phyloP scores from a whole-genome alignment of 129 eudicot genomes.

The Ambrosia trifida region DNA sequence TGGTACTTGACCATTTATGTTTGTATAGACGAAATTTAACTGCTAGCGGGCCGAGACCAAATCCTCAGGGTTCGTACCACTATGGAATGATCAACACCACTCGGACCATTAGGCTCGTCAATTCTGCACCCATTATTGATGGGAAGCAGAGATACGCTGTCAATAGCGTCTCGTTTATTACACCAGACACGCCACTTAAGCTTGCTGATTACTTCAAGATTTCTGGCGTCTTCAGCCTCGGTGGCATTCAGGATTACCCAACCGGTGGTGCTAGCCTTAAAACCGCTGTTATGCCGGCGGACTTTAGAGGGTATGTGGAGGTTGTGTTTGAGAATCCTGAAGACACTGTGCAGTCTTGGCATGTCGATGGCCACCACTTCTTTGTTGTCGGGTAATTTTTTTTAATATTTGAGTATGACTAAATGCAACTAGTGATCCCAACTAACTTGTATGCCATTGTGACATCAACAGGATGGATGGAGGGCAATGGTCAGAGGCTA shows the following conservation, averaged over 20 bases:
- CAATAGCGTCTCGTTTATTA: constrained; percentile 55
- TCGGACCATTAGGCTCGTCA: constrained; percentile 52
- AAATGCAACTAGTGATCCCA: not conserved
- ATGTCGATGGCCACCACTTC: constrained; percentile 74
- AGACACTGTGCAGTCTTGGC: constrained; percentile 60
- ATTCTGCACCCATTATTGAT: constrained; percentile 56
- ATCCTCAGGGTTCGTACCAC: constrained; percentile 81
- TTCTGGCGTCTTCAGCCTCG: constrained; percentile 64
- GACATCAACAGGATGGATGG: constrained; percentile 59
- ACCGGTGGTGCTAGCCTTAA: constrained; percentile 49
- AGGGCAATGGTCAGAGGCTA: constrained; percentile 73
- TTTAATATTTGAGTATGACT: not conserved
- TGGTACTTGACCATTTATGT: not conserved
- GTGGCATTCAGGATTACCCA: constrained; percentile 57
- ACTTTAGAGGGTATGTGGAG: constrained; percentile 58
- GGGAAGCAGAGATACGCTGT: constrained; percentile 70
- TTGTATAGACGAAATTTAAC: constrained; percentile 56
- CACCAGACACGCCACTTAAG: constrained; percentile 68
- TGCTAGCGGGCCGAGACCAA: constrained; percentile 85
- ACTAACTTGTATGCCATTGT: not conserved
- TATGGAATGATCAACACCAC: constrained; percentile 69
- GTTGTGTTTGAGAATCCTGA: constrained; percentile 69
- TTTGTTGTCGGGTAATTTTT: constrained; percentile 69
- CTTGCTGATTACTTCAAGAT: constrained; percentile 81
- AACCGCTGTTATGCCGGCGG: constrained; percentile 67